Evolutionary conservation across 2,329 filamentous ascomycete genomes (phyloP), one percentile per base, ranked within the genome.

Genomic region (Monilinia polystroma): DNA sequence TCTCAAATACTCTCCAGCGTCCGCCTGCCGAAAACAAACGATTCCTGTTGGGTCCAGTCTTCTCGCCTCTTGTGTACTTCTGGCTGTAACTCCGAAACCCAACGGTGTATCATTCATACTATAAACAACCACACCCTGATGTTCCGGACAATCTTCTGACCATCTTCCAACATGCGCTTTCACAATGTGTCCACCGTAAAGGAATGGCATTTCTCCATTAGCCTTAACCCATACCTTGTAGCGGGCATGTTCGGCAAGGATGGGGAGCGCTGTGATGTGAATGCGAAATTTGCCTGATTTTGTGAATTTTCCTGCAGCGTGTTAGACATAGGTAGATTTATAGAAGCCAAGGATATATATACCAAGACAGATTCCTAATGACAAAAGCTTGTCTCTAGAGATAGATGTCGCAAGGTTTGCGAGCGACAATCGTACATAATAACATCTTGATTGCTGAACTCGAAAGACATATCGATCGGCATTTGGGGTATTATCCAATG

Each of bases 201-300:
- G 81, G 78, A 96, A 98, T 1, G 95, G 94, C 93, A 97, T 97
- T 76, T 96, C 93, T 72, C 95, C 95, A 80, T 98, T 98, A 68
- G 89, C 86, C 80, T 96, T 96, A 72, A 99, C 89, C 93, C 93
- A 98, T 73, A 98, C 88, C 86, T 98, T 98, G 81, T 97, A 96
- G 68, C 95, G 85, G 55, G 94, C 94, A 78, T 97, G 92, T 71
- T 92, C 90, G 67, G 93, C 91, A 72, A 99, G 90, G 70, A 97
- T 86, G 70, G 93, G 90, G 67, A 99, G 83, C 23, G 72, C 91
- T 1, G 94, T 98, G 76, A 98, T 91, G 81, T 97, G 93, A 66
- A 99, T 83, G 64, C 94, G 84, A 82, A 99, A 98, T 79, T 98
- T 97, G 70, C 93, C 92, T 5, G 93, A 91, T 83, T 97, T 98